Base-by-base conservation (phyloP, 306 rosid species). In the Cicer cuneatum region DNA sequence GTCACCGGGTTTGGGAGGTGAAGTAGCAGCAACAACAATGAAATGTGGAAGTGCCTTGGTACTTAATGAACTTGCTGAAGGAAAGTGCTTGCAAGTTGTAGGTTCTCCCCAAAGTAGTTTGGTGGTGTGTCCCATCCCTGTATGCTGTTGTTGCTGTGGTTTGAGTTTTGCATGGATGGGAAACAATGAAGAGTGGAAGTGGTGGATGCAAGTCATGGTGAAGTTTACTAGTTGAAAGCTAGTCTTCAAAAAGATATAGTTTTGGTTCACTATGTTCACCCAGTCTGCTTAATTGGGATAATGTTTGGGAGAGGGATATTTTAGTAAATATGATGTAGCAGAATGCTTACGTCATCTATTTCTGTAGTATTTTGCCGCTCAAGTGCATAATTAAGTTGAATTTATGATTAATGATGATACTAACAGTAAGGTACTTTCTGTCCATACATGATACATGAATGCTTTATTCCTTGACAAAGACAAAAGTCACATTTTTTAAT, bases 191-290 rank as follows among this genome's bases (percentile, higher is more conserved):
- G 89, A 66, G 11, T 47, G 78, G 59, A 71, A 75, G 65, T 79
- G 77, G 65, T 79, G 83, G 33, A 83, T 71, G 73, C 82, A 85
- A 64, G 12, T 60, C 92, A 88, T 85, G 52, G 75, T 7, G 69
- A 66, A 76, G 43, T 76, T 12, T 56, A 10, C n/a, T 65, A 66
- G 59, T 76, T 68, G 77, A 58, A 29, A 72, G 7, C 58, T 58
- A 10, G 41, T 43, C 66, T 42, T 53, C 40, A 54, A 59, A 42
- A 69, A 40, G 65, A 49, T 71, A 39, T 9, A 14, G 41, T 42
- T 43, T 71, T 62, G 67, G 60, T 56, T 43, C 49, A 58, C 16
- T 33, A 39, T 10, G 19, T 5, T 4, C 21, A 33, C 43, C 7
- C 14, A 46, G 42, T 58, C 38, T 8, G 61, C 46, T 18, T 15